phyloP scores from a whole-genome alignment of 805 yeast species.

The Cyberlindnera saturnus region DNA sequence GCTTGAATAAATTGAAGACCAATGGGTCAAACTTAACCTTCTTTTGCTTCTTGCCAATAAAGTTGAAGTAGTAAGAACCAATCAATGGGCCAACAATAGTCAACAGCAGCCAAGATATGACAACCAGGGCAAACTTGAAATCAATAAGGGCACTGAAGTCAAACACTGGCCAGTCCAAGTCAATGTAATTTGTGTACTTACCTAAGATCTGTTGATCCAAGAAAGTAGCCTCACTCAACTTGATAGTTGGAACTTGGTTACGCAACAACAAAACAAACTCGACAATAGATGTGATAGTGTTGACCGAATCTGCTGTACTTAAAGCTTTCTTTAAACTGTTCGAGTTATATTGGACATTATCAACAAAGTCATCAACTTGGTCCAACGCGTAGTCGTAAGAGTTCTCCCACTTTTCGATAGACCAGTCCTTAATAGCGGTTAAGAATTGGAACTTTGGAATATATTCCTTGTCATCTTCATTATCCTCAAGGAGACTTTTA shows the following conservation, averaged over 20 bases:
- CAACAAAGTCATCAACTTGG: conserved; percentile 5
- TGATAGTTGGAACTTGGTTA: conserved; percentile 15
- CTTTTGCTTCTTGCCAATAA: conserved; percentile 20
- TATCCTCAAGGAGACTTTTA: conserved; percentile 15
- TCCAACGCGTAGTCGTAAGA: conserved; percentile 18
- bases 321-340: conserved; percentile 17
- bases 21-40: conserved; percentile 48
- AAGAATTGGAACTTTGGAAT: conserved; percentile 5
- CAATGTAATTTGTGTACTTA: conserved; percentile 14
- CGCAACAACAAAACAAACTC: conserved; percentile 17
- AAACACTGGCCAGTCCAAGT: conserved; percentile 11
- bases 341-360: conserved; percentile 7
- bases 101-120: conserved; percentile 22
- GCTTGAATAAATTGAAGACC: conserved; percentile 42
- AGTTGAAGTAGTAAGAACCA: conserved; percentile 26
- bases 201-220: conserved; percentile 17
- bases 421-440: conserved; percentile 18
- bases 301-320: conserved; percentile 25
- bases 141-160: conserved; percentile 17
- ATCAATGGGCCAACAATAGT: conserved; percentile 19
- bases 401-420: conserved; percentile 18
- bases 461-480: conserved; percentile 17
- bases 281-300: conserved; percentile 8
- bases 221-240: conserved; percentile 14
- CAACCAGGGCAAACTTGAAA: conserved; percentile 14